Conservation (phyloP, 2,329 filamentous ascomycete species). For the Cytospora piceicola region DNA sequence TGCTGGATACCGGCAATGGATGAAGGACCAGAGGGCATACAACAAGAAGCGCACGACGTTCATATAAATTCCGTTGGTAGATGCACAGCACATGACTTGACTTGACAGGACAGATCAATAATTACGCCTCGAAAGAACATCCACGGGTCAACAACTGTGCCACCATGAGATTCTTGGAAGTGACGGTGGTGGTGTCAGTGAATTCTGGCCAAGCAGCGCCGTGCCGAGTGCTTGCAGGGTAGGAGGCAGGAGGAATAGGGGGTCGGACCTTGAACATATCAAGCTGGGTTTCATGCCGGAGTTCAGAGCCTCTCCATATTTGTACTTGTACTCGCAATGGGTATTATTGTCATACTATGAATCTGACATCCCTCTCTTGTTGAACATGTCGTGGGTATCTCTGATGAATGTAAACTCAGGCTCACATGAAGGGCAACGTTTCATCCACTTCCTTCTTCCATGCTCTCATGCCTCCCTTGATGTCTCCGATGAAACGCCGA, state of each 20-base stretch:
- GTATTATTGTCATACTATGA: constrained; percentile 14
- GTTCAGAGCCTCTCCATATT: constrained; percentile 38
- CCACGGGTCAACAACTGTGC: neutral
- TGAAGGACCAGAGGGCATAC: constrained; percentile 97
- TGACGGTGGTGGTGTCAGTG: neutral
- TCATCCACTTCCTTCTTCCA: constrained; percentile 73
- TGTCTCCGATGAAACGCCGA: constrained; percentile 68
- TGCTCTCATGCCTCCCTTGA: constrained; percentile 70
- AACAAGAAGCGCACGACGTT: constrained; percentile 83
- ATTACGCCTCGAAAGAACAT: neutral
- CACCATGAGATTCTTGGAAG: too few relatives aligned
- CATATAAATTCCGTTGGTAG: constrained; percentile 46
- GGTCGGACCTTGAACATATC: constrained; percentile 18
- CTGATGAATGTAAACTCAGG: neutral
- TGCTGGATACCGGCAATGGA: constrained; percentile 87
- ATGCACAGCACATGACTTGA: neutral
- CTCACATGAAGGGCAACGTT: constrained; percentile 57
- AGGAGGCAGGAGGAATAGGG: neutral
- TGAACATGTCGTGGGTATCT: neutral
- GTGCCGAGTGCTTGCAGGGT: too few relatives aligned
- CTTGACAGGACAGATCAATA: neutral
- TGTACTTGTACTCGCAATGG: constrained; percentile 27
- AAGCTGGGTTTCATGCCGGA: constrained; percentile 32
- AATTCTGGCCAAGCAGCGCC: too few relatives aligned
- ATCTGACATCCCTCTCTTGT: constrained; percentile 25